These are phyloP conservation scores for Endothia cerciana DNA, from an alignment of 2,329 filamentous ascomycete genomes.

Conservation along the genomic window DNA sequence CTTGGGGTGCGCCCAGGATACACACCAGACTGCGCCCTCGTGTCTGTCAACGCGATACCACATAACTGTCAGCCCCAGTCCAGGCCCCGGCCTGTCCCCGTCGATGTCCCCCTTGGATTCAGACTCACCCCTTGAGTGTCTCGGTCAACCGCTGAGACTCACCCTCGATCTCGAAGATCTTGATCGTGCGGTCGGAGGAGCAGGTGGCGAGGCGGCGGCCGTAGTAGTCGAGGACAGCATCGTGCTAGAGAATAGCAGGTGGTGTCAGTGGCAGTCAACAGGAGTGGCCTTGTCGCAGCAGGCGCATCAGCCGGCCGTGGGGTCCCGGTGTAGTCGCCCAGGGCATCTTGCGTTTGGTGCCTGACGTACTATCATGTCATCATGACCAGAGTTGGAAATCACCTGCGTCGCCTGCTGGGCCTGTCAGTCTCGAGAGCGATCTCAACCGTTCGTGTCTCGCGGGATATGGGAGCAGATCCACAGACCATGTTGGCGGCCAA, in stretches of 20 bases:
- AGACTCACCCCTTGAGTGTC: conserved; percentile 84
- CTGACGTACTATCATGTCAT: conserved; percentile 97
- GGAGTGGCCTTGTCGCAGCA: conserved; percentile 28
- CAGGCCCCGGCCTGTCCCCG: background rate
- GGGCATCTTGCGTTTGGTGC: conserved; percentile 6
- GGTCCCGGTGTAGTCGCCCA: conserved; percentile 15
- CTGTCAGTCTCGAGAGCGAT: conserved; percentile 9
- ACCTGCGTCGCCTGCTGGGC: conserved; percentile 61
- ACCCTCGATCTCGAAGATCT: conserved; percentile 97
- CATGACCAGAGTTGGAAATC: conserved; percentile 85
- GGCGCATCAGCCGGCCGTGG: conserved; percentile 10
- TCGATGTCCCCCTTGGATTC: background rate
- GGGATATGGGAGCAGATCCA: conserved; percentile 6
- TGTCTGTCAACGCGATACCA: conserved; percentile 66
- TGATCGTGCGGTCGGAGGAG: conserved; percentile 97
- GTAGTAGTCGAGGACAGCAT: conserved; percentile 98
- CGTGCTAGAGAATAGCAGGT: conserved; percentile 65
- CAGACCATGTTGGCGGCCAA: conserved; percentile 29
- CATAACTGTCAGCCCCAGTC: conserved; percentile 7
- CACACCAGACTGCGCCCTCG: conserved; percentile 96
- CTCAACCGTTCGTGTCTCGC: conserved; percentile 22
- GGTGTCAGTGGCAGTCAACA: conserved; percentile 24
- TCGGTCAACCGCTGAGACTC: conserved; percentile 88
- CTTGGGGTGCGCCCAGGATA: conserved; percentile 97
- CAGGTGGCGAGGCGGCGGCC: conserved; percentile 94